Evolutionary conservation across 176 grass and related monocot genomes (phyloP).

Genomic region (Oryza rufipogon): DNA sequence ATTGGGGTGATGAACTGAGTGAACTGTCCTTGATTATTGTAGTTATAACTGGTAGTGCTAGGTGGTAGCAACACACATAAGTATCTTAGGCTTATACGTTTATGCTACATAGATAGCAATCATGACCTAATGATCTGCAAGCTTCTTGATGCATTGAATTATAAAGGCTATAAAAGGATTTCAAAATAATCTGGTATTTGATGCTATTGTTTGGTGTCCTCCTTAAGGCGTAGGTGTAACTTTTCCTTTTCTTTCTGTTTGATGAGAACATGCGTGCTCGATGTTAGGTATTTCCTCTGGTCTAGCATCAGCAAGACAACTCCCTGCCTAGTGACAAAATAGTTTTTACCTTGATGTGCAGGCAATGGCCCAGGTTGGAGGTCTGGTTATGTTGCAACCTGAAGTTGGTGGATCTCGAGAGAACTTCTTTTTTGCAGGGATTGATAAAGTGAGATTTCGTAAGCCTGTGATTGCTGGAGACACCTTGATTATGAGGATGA

Average conservation of each 20-base stretch:
- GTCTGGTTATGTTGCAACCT: conserved; percentile 89
- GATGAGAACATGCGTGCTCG: background rate
- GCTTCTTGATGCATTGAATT: background rate
- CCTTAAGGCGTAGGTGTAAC: background rate
- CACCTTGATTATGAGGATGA: conserved; percentile 96
- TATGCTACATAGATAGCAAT: background rate
- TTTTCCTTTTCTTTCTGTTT: conserved; percentile 6
- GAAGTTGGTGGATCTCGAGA: conserved; percentile 93
- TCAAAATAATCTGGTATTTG: background rate
- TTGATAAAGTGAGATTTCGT: conserved; percentile 91
- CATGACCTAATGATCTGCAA: background rate
- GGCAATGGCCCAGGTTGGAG: conserved; percentile 97
- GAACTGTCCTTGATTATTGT: conserved; percentile 23
- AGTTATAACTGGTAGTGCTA: background rate
- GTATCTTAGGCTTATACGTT: background rate
- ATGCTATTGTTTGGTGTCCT: background rate
- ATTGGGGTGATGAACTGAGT: conserved; percentile 48
- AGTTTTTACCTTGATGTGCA: conserved; percentile 44
- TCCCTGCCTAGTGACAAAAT: background rate
- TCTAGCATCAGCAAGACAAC: background rate
- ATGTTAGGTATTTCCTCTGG: conserved; percentile 1
- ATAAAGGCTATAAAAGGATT: background rate
- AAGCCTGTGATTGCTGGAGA: conserved; percentile 94
- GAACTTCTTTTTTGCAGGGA: conserved; percentile 92
- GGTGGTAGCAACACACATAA: background rate